Base-by-base conservation (phyloP, 2,329 filamentous ascomycete genomes). In the Ceratocystis variospora region DNA sequence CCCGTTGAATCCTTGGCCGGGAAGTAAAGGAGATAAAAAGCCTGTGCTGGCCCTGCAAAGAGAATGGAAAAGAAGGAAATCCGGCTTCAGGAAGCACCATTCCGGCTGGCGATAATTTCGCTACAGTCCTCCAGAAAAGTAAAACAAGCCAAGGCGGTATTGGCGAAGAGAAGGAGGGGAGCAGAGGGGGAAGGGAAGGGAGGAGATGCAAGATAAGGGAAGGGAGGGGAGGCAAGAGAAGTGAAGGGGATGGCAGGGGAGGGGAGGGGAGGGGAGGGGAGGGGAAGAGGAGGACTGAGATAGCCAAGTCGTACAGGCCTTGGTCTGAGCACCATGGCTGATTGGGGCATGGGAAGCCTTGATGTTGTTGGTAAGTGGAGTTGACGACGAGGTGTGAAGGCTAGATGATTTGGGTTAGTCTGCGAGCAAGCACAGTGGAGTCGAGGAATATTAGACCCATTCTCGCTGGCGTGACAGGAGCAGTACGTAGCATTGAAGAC, bases 71-170 rank as follows among this genome's bases (percentile, higher is more conserved):
- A 41, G 10, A 41, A 41, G 37, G 37, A 41, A 41, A 41, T 41
- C 10, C 37, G 37, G 37, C 37, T 4, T 41, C 37, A 57, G 25
- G 25, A 57, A 57, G 15, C 25, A 57, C 12, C 10, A 17, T 33
- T 57, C 53, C 31, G 25, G 28, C 19, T 57, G 53, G 25, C 15
- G 53, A 57, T 33, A 57, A 57, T 57, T n/a, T 57, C 53, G 53
- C 53, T 57, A 57, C 53, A n/a, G 53, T 2, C 22, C n/a, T 57
- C 53, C 53, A 57, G 53, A 17, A 31, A 57, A 57, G 53, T n/a
- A 57, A 57, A 57, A 57, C 53, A 57, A 10, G 53, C 53, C 53
- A 57, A 57, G 25, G 3, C 12, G 53, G 15, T 5, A 28, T 33
- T 12, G 4, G 25, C 2, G 10, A 31, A 57, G 53, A 28, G 31